Conservation (phyloP, 2,329 filamentous ascomycete species). For the Neobulgaria alba region DNA sequence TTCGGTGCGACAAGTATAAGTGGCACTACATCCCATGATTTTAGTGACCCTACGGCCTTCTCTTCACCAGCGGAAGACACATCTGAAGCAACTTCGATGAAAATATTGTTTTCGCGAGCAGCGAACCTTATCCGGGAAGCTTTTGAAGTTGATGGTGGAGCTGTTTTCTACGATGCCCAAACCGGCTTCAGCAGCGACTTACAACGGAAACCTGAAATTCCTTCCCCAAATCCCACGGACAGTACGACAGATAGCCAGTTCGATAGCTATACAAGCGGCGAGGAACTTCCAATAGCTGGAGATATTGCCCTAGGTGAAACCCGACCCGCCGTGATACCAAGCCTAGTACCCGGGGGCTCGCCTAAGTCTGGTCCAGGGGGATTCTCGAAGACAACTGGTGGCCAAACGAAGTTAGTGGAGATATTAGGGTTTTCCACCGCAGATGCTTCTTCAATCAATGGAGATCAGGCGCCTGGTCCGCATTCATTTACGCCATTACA, state of each 20-base stretch:
- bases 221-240: conserved; percentile 2
- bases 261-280: conserved; percentile 14
- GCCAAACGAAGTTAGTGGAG: conserved; percentile 17
- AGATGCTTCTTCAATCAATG: conserved; percentile 24
- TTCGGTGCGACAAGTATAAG: conserved; percentile 11
- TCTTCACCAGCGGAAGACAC: conserved; percentile 10
- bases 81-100: conserved; percentile 22
- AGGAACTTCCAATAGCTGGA: conserved; percentile 7
- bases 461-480: conserved; percentile 20
- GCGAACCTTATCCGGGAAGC: conserved; percentile 28
- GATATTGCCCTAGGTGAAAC: conserved; percentile 2
- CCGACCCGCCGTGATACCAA: neutral
- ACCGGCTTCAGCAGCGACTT: conserved; percentile 20
- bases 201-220: conserved; percentile 1
- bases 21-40: conserved; percentile 14
- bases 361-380: conserved; percentile 4
- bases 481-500: conserved; percentile 22
- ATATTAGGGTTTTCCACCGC: conserved; percentile 28
- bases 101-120: conserved; percentile 25
- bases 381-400: conserved; percentile 14
- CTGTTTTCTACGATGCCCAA: conserved; percentile 28
- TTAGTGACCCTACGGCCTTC: conserved; percentile 6
- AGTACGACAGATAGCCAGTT: conserved; percentile 6
- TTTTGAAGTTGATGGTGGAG: conserved; percentile 28
- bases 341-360: neutral